These are phyloP conservation scores for Astraeus odoratus DNA, from an alignment of 768 basidiomycete species.

Conservation along the genomic window DNA sequence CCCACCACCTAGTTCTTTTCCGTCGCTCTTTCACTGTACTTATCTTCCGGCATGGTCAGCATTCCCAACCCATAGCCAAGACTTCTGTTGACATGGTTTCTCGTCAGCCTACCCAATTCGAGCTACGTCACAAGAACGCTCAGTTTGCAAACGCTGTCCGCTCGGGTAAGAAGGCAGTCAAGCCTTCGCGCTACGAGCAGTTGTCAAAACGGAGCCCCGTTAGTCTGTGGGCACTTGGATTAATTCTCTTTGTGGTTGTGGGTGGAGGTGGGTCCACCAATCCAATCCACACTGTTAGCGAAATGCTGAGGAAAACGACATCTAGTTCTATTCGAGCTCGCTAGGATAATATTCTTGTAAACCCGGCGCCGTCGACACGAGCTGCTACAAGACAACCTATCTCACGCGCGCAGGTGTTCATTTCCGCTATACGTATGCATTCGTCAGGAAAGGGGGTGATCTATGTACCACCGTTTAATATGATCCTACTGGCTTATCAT, in stretches of 20 bases:
- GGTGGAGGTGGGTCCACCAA: slow-evolving; percentile 66
- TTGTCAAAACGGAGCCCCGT: slow-evolving; percentile 68
- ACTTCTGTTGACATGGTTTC: background rate
- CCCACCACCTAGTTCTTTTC: too few relatives aligned
- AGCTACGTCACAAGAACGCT: slow-evolving; percentile 71
- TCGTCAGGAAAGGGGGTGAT: background rate
- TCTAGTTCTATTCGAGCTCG: slow-evolving; percentile 69
- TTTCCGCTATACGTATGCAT: too few relatives aligned
- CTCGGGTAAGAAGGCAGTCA: slow-evolving; percentile 69
- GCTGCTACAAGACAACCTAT: too few relatives aligned
- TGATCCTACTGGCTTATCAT: slow-evolving; percentile 6
- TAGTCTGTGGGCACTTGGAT: slow-evolving; percentile 65
- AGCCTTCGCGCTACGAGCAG: slow-evolving; percentile 64
- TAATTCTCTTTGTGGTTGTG: slow-evolving; percentile 70
- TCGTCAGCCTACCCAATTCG: slow-evolving; percentile 70
- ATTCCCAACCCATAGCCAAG: background rate
- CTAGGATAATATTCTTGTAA: slow-evolving; percentile 60
- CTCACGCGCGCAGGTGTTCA: too few relatives aligned
- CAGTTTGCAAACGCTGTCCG: slow-evolving; percentile 73
- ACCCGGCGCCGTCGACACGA: background rate
- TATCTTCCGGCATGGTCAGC: slow-evolving; percentile 26
- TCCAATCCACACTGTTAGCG: background rate
- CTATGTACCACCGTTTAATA: slow-evolving; percentile 5
- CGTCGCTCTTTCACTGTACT: slow-evolving; percentile 24
- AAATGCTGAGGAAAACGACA: slow-evolving; percentile 1